Evolutionary conservation across 345 rosid genomes (phyloP), one percentile per base, ranked within the genome.

Genomic region (Eutrema heterophyllum): DNA sequence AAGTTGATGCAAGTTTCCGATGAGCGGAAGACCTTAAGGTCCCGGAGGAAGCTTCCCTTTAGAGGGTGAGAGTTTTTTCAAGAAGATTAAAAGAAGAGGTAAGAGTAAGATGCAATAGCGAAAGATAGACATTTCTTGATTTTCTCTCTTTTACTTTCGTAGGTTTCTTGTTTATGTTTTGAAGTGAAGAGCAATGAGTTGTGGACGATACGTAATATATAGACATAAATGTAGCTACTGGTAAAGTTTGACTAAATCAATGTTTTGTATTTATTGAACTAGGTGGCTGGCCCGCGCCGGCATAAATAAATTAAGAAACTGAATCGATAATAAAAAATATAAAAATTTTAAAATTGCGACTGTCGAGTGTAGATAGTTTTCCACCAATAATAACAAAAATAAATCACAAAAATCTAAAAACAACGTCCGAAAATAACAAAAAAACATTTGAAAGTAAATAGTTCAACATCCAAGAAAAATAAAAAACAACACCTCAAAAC

Each of bases 1-100:
- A 1, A 86, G 81, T 41, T 74, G 83, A 59, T 81, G 84, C 26
- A 86, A 76, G 79, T 82, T 84, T 15, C 85, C 85, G 1, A 83
- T 3, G 5, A 86, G 2, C 5, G 86, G 88, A 26, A 87, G 78
- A 78, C 58, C 60, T 12, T 53, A 49, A 6, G 86, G 87, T 32
- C 79, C 78, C 0, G 85, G 78, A 9, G 79, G 84, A 57, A 75
- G 76, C 58, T 75, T 75, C 9, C 65, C 71, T 27, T 65, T 73
- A 26, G 40, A 36, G 12, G 49, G 33, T 55, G 56, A 64, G 57
- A 73, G 48, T 14, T 7, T 52, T 55, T 15, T 41, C 9, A 66
- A 49, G 24, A 66, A 66, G 65, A 70, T 56, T 18, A 70, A 7
- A 33, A 58, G 24, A 14, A 70, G 46, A 58, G 74, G 74, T 14